These are phyloP conservation scores for Pythium oligandrum DNA, from an alignment of 352 stramenopile species.

Conservation along the genomic window DNA sequence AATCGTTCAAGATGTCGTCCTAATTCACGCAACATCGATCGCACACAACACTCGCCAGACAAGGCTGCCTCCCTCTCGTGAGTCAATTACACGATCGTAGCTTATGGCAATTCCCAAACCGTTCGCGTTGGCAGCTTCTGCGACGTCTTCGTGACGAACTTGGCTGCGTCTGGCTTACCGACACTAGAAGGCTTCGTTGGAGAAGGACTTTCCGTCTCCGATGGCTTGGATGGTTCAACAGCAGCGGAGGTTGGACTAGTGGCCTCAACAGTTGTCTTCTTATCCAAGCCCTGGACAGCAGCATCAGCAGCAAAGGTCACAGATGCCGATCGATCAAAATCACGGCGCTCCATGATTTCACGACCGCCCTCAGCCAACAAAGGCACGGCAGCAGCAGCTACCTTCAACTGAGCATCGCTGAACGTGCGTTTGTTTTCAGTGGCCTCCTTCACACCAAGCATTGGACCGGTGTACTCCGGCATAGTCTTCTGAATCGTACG, in stretches of 20 bases:
- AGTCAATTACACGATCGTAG: no score
- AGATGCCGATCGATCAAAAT: slow-evolving; percentile 62
- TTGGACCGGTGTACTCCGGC: slow-evolving; percentile 58
- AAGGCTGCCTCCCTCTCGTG: no score
- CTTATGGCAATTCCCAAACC: slow-evolving; percentile 4
- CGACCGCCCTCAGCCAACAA: slow-evolving; percentile 51
- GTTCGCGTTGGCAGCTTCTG: slow-evolving; percentile 16
- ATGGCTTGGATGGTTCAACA: no score
- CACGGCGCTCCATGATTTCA: slow-evolving; percentile 56
- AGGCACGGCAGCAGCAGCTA: slow-evolving; percentile 50
- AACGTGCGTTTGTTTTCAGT: slow-evolving; percentile 67
- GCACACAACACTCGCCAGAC: no score
- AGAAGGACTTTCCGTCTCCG: no score
- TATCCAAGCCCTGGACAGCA: slow-evolving; percentile 22
- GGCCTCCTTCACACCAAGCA: slow-evolving; percentile 68
- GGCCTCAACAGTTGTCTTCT: no score
- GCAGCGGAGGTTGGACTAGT: no score
- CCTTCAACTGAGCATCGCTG: slow-evolving; percentile 54
- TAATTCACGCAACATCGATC: no score
- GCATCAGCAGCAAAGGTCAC: slow-evolving; percentile 66
- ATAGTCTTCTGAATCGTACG: slow-evolving; percentile 73
- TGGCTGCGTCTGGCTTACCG: background rate
- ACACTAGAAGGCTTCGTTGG: no score
- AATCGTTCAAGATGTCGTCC: slow-evolving; percentile 9
- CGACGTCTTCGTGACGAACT: slow-evolving; percentile 16